Percentiles rank a stretch among this genome's conserved stretches.
phyloP scores from a whole-genome alignment of 2,329 filamentous ascomycete genomes.

The Arthrinium phaeospermum region DNA sequence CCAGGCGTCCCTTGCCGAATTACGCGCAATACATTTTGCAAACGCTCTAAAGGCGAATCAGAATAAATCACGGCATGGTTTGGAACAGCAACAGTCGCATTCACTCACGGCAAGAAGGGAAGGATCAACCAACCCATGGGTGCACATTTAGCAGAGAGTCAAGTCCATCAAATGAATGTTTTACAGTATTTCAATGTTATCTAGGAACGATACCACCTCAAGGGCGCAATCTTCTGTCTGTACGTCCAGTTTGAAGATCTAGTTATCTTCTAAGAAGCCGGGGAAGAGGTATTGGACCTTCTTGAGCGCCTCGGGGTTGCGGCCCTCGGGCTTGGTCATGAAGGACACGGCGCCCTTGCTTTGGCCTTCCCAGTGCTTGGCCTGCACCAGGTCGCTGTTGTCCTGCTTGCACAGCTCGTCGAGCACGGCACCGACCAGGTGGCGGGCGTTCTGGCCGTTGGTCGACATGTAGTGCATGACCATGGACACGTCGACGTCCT shows the following conservation, averaged over 20 bases:
- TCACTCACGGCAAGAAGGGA: too few species aligned
- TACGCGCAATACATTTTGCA: too few species aligned
- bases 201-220: not conserved
- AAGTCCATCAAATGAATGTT: not conserved
- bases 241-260: not conserved
- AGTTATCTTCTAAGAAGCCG: conserved; percentile 65
- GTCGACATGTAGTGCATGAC: conserved; percentile 96
- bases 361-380: conserved; percentile 80
- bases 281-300: conserved; percentile 89
- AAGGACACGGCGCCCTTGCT: conserved; percentile 78
- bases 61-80: too few species aligned
- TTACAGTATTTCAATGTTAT: not conserved
- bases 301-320: conserved; percentile 75
- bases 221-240: not conserved
- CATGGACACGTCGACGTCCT: conserved; percentile 93
- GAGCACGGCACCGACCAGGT: conserved; percentile 84
- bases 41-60: too few species aligned
- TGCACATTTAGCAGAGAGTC: not conserved
- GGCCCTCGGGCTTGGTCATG: conserved; percentile 81
- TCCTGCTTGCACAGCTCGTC: conserved; percentile 83
- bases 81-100: too few species aligned
- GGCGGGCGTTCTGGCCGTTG: conserved; percentile 86
- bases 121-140: not conserved
- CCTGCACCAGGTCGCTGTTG: conserved; percentile 75
- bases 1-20: too few species aligned